These are phyloP conservation scores for Aspergillus japonicus DNA, from an alignment of 2,329 filamentous ascomycete species.

Conservation along the genomic window DNA sequence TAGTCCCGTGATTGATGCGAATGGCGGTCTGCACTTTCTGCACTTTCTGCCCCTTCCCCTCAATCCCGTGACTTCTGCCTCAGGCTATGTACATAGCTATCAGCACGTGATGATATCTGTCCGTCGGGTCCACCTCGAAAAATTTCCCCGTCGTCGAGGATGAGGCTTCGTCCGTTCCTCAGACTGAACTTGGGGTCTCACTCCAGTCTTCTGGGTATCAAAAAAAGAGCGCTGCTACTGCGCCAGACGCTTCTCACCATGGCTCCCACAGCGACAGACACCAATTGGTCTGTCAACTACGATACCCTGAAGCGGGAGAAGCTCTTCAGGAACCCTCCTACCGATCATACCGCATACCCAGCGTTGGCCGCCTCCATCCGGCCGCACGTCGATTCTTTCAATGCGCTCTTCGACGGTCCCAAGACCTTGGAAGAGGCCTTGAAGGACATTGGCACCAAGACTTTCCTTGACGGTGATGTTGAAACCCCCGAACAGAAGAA, in stretches of 20 bases:
- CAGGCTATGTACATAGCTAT: conserved; percentile 23
- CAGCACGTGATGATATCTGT: conserved; percentile 43
- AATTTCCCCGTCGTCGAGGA: conserved; percentile 37
- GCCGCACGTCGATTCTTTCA: conserved; percentile 95
- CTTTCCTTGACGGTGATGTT: conserved; percentile 75
- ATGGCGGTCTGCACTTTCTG: not conserved
- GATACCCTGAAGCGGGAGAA: conserved; percentile 81
- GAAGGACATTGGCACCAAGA: conserved; percentile 85
- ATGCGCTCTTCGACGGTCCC: conserved; percentile 75
- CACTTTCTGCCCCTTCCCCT: no score
- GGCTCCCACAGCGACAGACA: conserved; percentile 59
- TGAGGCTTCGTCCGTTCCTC: conserved; percentile 23
- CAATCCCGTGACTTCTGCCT: conserved; percentile 11
- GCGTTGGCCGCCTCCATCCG: conserved; percentile 79
- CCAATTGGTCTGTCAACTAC: conserved; percentile 80
- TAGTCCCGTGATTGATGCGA: conserved; percentile 14
- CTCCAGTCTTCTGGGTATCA: conserved; percentile 19
- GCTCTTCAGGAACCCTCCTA: conserved; percentile 85
- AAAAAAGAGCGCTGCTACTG: not conserved
- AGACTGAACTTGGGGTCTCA: conserved; percentile 21
- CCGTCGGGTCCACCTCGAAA: conserved; percentile 38
- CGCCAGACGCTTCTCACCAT: conserved; percentile 40
- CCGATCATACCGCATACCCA: conserved; percentile 84
- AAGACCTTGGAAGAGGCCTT: conserved; percentile 73
- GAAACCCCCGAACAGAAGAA: conserved; percentile 41